These are phyloP conservation scores for Bothriochloa decipiens DNA, from an alignment of 176 grass and related monocot genomes.

Conservation along the genomic window DNA sequence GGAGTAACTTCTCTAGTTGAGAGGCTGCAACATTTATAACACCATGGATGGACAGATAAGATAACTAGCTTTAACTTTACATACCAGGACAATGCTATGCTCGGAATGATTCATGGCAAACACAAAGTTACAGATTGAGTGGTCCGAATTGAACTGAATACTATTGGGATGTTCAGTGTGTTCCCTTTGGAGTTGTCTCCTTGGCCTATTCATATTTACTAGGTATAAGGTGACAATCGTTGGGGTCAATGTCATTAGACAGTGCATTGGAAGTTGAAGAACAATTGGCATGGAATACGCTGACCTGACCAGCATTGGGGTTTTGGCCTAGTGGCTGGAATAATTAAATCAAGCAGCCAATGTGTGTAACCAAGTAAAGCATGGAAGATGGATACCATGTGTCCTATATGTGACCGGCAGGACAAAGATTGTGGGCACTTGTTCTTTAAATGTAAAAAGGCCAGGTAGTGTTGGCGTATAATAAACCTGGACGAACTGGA, in stretches of 20 bases:
- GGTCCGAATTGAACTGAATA: conserved; percentile 6
- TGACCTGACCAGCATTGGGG: background rate
- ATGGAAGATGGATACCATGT: too few species aligned
- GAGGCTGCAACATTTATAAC: conserved; percentile 1
- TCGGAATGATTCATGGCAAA: conserved; percentile 31
- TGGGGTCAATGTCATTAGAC: conserved; percentile 2
- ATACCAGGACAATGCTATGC: background rate
- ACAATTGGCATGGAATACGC: background rate
- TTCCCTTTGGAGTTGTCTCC: conserved; percentile 28
- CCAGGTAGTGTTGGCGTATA: too few species aligned
- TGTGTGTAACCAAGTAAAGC: background rate
- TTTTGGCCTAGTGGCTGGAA: background rate
- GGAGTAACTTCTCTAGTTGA: background rate
- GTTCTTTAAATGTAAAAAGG: too few species aligned
- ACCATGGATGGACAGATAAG: background rate
- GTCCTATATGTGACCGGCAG: too few species aligned
- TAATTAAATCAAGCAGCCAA: background rate
- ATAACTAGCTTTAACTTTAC: background rate
- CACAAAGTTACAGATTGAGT: conserved; percentile 26
- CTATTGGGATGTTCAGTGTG: conserved; percentile 33
- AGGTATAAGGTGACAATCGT: background rate
- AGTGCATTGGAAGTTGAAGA: background rate
- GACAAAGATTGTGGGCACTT: too few species aligned
- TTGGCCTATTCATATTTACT: conserved; percentile 13
- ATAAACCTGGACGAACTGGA: too few species aligned